Evolutionary conservation across 1,284 basidiomycete species (phyloP).

Genomic region (Chalciporus sp.): DNA sequence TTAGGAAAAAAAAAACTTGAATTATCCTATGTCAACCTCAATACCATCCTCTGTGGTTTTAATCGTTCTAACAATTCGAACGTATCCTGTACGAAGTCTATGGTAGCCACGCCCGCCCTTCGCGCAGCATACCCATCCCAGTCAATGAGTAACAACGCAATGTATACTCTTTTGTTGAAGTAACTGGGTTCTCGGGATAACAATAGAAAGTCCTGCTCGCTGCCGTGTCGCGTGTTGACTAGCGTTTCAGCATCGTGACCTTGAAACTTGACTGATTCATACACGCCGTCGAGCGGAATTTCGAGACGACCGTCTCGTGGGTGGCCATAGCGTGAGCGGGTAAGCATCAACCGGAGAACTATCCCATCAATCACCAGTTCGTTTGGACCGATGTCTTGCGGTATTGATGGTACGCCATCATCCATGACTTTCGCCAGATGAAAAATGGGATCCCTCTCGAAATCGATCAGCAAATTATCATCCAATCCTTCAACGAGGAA

Average conservation of each 20-base stretch:
- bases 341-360: conserved; percentile 2
- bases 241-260: not conserved
- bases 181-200: not conserved
- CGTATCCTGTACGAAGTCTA: not conserved
- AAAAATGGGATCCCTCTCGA: conserved; percentile 3
- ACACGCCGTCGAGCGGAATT: not conserved
- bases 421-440: not conserved
- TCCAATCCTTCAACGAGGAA: not conserved
- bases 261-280: not conserved
- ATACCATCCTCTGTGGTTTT: not conserved
- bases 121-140: not conserved
- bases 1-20: no score
- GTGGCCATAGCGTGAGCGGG: not conserved
- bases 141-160: conserved; percentile 8
- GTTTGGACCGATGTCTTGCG: not conserved
- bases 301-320: not conserved
- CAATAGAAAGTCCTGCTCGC: conserved; percentile 6
- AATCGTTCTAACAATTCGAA: not conserved
- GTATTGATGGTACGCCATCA: not conserved
- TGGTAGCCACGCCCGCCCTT: conserved; percentile 5
- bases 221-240: not conserved
- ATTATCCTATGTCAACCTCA: conserved; percentile 1
- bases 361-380: conserved; percentile 13
- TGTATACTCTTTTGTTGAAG: not conserved
- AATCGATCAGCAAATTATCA: not conserved